Evolutionary conservation across 192 early-diverging fungal genomes (phyloP).

Genomic region (Podila epicladia): DNA sequence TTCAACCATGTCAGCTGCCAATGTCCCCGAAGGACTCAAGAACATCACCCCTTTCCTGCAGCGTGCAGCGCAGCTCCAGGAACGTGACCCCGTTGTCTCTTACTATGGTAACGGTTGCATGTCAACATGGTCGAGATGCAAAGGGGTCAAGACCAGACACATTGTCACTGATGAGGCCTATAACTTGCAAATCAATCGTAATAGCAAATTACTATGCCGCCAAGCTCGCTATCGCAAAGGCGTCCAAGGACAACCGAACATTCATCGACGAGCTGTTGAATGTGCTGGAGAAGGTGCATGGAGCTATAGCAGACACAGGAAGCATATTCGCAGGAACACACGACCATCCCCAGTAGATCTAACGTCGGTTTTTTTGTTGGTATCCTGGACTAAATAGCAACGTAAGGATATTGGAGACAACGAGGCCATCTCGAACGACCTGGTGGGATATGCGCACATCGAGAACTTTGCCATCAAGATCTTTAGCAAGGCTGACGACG

Average conservation of each 20-base stretch:
- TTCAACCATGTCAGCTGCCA: conserved; percentile 26
- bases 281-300: conserved; percentile 78
- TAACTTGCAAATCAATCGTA: neutral
- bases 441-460: conserved; percentile 81
- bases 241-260: conserved; percentile 63
- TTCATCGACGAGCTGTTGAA: conserved; percentile 80
- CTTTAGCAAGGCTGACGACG: conserved; percentile 91
- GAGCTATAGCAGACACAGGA: neutral
- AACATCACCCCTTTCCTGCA: conserved; percentile 83
- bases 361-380: neutral
- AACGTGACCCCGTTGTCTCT: conserved; percentile 87
- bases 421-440: conserved; percentile 80
- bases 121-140: neutral
- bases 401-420: conserved; percentile 70
- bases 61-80: conserved; percentile 79
- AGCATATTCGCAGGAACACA: neutral
- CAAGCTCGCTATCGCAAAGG: conserved; percentile 75
- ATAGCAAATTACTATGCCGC: conserved; percentile 87
- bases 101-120: conserved; percentile 83
- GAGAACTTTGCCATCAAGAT: conserved; percentile 92
- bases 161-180: neutral
- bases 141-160: neutral
- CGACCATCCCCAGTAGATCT: neutral
- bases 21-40: conserved; percentile 71
- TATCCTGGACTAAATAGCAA: conserved; percentile 59